phyloP scores from a whole-genome alignment of 2,329 filamentous ascomycete genomes.

The Alternaria tenuissima region DNA sequence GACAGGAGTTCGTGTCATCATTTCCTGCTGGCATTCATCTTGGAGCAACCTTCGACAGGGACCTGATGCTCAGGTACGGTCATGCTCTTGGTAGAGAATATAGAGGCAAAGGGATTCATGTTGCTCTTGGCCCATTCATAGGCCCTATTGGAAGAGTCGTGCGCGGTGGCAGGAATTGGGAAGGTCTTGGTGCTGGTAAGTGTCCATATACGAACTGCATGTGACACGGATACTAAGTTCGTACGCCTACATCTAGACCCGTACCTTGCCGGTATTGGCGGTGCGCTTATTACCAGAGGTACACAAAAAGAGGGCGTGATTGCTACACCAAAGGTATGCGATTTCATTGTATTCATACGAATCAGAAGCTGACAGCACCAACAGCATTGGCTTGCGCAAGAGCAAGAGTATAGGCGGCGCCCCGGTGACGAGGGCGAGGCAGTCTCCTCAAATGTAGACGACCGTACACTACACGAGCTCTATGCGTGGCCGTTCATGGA shows the following conservation, averaged over 20 bases:
- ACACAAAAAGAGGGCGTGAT: slow-evolving; percentile 62
- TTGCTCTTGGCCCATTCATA: slow-evolving; percentile 73
- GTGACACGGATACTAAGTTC: no score
- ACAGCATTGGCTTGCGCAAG: slow-evolving; percentile 56
- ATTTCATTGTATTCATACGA: not conserved
- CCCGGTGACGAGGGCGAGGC: slow-evolving; percentile 60
- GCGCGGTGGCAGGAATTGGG: slow-evolving; percentile 76
- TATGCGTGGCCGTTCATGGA: slow-evolving; percentile 73
- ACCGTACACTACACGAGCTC: slow-evolving; percentile 70
- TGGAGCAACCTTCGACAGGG: slow-evolving; percentile 76
- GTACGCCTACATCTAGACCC: slow-evolving; percentile 56
- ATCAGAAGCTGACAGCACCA: slow-evolving; percentile 32
- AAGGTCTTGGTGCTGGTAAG: slow-evolving; percentile 68
- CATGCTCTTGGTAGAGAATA: slow-evolving; percentile 75
- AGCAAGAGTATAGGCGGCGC: slow-evolving; percentile 62
- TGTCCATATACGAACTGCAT: no score
- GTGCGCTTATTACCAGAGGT: slow-evolving; percentile 58
- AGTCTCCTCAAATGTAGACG: slow-evolving; percentile 69
- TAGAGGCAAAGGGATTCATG: slow-evolving; percentile 74
- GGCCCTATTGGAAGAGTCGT: slow-evolving; percentile 76
- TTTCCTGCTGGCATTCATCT: slow-evolving; percentile 48
- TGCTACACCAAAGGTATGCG: slow-evolving; percentile 29
- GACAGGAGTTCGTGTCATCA: slow-evolving; percentile 42
- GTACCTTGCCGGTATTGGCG: slow-evolving; percentile 64
- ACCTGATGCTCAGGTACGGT: slow-evolving; percentile 72